Base-by-base conservation (phyloP, 768 basidiomycete species). In the Rhizopogon rudus region DNA sequence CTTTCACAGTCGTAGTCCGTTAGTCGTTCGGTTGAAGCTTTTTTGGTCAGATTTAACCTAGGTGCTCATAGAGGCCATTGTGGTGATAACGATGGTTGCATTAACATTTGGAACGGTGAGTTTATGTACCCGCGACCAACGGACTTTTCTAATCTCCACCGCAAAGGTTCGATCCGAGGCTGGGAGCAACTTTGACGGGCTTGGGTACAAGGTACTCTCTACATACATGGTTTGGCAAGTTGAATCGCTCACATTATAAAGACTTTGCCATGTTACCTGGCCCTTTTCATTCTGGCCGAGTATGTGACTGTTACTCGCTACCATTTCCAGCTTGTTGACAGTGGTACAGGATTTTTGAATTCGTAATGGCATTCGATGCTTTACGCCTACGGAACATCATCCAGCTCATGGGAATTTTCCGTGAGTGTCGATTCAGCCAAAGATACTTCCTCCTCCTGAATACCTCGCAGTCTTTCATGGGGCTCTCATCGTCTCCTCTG, bases 251-350 rank as follows among this genome's bases (percentile, higher is more conserved):
- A 68, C 37, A 16, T 51, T 17, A 49, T 41, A 13, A 51, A 90
- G 86, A 92, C 91, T 12, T 67, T 92, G 52, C 86, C 90, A 58
- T 92, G 91, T 69, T 93, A 92, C 67, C 81, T 93, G 5, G 88
- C 88, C 3, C 75, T 93, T 6, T 93, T 92, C 67, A 84, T 85
- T 25, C 75, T 93, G 9, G 91, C 88, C 54, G 90, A 89, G 91
- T 91, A 66, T 71, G 39, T 40, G 51, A 14, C 46, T 37, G 45
- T 25, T 41, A 33, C 44, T 13, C n/a, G 22, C 16, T 8, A 33
- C 12, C 28, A 25, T 8, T 7, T 2, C 22, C 25, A 14, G 14
- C 7, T 13, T 37, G 6, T 54, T 48, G 35, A 51, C 31, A 35
- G 37, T 35, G 40, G 52, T 16, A n/a, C 57, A 93, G 91, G 68